A percentile compares a stretch with the other conserved stretches of the same genome.
phyloP scores from a whole-genome alignment of 1,139 yeast species.

The Pichia sp. region DNA sequence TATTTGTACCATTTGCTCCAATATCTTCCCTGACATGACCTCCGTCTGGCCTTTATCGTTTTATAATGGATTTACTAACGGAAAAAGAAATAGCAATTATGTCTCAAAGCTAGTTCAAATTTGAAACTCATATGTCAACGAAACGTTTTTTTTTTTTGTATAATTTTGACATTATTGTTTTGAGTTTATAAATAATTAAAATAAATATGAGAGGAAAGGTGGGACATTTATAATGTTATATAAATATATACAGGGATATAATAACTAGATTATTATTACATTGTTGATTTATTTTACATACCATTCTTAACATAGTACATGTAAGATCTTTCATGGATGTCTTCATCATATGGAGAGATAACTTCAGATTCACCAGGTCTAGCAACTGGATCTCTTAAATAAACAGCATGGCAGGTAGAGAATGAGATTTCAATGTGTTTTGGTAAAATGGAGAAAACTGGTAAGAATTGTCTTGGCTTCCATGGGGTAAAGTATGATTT shows the following conservation, averaged over 20 bases:
- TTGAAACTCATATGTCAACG: background rate
- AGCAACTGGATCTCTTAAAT: conserved; percentile 93
- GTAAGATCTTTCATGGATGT: conserved; percentile 89
- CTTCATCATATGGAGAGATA: conserved; percentile 78
- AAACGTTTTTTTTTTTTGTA: background rate
- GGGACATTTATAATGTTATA: background rate
- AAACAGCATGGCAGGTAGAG: conserved; percentile 89
- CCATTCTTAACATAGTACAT: conserved; percentile 88
- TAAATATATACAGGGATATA: conserved; percentile 1
- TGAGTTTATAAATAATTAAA: background rate
- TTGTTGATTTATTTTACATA: conserved; percentile 32
- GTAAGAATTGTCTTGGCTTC: conserved; percentile 89
- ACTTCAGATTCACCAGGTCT: conserved; percentile 97
- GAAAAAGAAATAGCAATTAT: background rate
- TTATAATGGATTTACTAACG: too few species aligned
- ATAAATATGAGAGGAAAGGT: background rate
- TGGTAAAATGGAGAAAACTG: conserved; percentile 89
- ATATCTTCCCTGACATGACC: background rate
- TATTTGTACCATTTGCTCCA: background rate
- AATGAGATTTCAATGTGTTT: conserved; percentile 87
- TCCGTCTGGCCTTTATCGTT: too few species aligned
- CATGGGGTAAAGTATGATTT: conserved; percentile 94
- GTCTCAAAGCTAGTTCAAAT: background rate
- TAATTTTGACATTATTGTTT: background rate
- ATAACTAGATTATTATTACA: background rate